These are phyloP conservation scores for Amorphotheca resinae DNA, from an alignment of 495 filamentous ascomycete species.

Conservation along the genomic window DNA sequence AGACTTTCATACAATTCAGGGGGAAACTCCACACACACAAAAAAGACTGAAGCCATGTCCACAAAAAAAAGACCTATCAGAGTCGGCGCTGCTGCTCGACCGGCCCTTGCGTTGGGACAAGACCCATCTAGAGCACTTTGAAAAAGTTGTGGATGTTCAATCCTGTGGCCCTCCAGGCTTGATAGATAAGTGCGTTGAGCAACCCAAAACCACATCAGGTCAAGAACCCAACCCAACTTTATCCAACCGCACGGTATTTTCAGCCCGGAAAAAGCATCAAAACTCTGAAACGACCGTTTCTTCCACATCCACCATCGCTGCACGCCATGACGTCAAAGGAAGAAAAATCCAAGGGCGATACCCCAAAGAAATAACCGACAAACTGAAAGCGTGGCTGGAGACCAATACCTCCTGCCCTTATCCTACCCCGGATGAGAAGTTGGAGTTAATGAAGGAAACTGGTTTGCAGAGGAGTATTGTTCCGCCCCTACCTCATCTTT, in stretches of 20 bases:
- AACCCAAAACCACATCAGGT: neutral
- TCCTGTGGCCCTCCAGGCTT: neutral
- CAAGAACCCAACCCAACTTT: neutral
- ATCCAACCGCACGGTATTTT: no score
- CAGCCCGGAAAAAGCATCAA: no score
- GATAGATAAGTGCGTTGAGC: neutral
- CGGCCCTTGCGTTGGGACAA: neutral
- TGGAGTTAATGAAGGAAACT: constrained; percentile 2
- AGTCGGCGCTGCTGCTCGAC: neutral
- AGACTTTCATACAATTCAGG: constrained; percentile 2
- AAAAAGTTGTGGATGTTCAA: neutral
- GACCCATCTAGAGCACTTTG: neutral
- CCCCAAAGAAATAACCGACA: neutral
- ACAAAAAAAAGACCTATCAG: neutral
- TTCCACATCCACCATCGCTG: neutral
- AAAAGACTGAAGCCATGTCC: neutral
- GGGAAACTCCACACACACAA: neutral
- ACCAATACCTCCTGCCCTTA: neutral
- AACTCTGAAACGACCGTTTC: neutral
- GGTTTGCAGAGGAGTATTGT: constrained; percentile 1
- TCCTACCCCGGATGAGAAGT: neutral
- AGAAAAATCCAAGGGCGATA: neutral
- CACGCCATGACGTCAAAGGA: neutral
- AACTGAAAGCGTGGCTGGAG: neutral
- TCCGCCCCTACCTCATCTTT: neutral